Evolutionary conservation across 2,329 filamentous ascomycete genomes (phyloP).

Genomic region (Lojkania enalia): DNA sequence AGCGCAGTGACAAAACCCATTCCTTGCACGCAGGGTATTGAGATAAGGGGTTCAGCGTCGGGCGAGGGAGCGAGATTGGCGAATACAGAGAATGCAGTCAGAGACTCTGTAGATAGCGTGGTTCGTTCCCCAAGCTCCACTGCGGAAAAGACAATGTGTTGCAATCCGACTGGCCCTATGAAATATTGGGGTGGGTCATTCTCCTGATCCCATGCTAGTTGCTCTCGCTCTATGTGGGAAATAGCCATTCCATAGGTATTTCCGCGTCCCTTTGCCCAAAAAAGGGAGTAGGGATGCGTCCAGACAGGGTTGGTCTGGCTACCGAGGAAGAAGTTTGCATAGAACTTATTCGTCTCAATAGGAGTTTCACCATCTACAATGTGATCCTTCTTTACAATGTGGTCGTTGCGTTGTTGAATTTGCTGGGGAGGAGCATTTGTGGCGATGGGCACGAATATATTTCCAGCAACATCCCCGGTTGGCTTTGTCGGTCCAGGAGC

Average conservation of each 20-base stretch:
- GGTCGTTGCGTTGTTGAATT: conserved; percentile 42
- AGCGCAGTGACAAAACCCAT: conserved; percentile 84
- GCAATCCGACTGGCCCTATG: conserved; percentile 80
- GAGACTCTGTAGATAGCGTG: conserved; percentile 55
- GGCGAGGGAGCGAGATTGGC: conserved; percentile 66
- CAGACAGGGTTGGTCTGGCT: conserved; percentile 70
- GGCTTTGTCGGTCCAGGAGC: conserved; percentile 29
- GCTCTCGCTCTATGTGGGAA: conserved; percentile 70
- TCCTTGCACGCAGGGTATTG: conserved; percentile 83
- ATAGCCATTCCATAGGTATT: conserved; percentile 77
- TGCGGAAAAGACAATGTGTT: conserved; percentile 81
- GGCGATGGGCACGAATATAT: conserved; percentile 49
- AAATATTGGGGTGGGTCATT: conserved; percentile 64
- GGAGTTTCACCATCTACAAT: conserved; percentile 48
- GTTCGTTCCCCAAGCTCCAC: conserved; percentile 69
- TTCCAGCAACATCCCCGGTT: conserved; percentile 18
- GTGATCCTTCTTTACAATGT: conserved; percentile 46
- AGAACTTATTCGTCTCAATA: conserved; percentile 73
- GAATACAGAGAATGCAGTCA: conserved; percentile 63
- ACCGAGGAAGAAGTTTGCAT: conserved; percentile 76
- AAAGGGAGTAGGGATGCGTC: conserved; percentile 64
- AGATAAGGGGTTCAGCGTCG: conserved; percentile 63
- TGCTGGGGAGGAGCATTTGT: conserved; percentile 45
- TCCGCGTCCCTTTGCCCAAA: conserved; percentile 55
- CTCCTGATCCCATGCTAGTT: conserved; percentile 57